phyloP scores from a whole-genome alignment of 2,329 filamentous ascomycete species.

The Aspergillus latus region DNA sequence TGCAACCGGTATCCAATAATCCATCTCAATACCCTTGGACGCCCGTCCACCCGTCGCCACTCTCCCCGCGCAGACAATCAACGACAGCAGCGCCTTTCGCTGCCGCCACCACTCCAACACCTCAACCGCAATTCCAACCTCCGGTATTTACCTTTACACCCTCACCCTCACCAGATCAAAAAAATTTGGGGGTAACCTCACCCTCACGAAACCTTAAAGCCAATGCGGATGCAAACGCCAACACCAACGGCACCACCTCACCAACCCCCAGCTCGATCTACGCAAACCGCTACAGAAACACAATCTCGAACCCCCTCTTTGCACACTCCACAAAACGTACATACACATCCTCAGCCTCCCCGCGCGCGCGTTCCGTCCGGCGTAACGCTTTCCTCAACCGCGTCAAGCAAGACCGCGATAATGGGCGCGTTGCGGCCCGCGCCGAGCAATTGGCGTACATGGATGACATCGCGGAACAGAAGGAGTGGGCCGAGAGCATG shows the following conservation, averaged over 20 bases:
- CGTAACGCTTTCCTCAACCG: constrained; percentile 44
- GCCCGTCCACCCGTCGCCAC: constrained; percentile 27
- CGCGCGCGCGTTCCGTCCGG: constrained; percentile 34
- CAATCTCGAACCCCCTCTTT: constrained; percentile 35
- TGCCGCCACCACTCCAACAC: background rate
- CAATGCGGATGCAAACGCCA: background rate
- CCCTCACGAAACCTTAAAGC: background rate
- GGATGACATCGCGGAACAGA: constrained; percentile 43
- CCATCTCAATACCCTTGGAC: constrained; percentile 24
- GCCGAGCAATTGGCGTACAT: constrained; percentile 46
- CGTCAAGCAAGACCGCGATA: constrained; percentile 41
- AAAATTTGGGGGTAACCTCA: background rate
- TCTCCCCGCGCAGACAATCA: constrained; percentile 20
- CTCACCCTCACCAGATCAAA: background rate
- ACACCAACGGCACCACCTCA: background rate
- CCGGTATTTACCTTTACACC: constrained; percentile 9
- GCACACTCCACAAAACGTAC: constrained; percentile 21
- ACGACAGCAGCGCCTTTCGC: background rate
- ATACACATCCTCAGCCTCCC: constrained; percentile 21
- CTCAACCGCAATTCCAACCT: background rate
- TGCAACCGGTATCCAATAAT: constrained; percentile 15
- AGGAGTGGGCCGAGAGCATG: constrained; percentile 42
- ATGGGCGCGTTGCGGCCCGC: constrained; percentile 39
- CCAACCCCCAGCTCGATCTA: constrained; percentile 26
- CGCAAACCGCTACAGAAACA: constrained; percentile 37